These are phyloP conservation scores for Acacia pycnantha DNA, from an alignment of 331 rosid genomes.

Conservation along the genomic window DNA sequence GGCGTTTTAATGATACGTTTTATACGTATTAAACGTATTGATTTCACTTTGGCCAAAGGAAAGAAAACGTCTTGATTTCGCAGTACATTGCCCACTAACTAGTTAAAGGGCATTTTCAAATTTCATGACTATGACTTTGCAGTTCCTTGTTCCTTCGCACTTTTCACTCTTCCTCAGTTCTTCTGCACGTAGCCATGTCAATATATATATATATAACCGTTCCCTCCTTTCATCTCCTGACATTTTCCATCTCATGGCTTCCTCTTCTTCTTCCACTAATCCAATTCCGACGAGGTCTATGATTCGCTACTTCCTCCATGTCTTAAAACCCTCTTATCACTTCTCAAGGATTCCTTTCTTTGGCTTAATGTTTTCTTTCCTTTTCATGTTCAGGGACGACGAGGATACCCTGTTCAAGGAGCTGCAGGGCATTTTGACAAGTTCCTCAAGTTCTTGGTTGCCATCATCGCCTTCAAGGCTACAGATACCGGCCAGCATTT, in stretches of 20 bases:
- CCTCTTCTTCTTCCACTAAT: background rate
- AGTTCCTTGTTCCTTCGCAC: too few relatives aligned
- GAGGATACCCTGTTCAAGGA: background rate
- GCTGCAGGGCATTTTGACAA: conserved; percentile 4
- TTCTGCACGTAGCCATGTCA: background rate
- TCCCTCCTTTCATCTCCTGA: background rate
- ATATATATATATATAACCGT: background rate
- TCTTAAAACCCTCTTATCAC: background rate
- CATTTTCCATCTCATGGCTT: background rate
- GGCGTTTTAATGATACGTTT: background rate
- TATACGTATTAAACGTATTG: too few relatives aligned
- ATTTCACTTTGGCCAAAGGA: too few relatives aligned
- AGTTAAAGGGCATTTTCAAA: too few relatives aligned
- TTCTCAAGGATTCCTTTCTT: background rate
- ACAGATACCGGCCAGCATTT: background rate
- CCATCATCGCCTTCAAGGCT: conserved; percentile 3
- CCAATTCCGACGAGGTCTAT: background rate
- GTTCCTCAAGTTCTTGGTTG: background rate
- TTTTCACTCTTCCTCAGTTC: background rate
- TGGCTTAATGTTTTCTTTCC: background rate
- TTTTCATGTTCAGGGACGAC: background rate
- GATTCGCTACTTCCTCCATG: background rate
- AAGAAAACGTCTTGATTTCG: too few relatives aligned
- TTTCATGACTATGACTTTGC: background rate
- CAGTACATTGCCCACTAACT: too few relatives aligned